Evolutionary conservation across 176 grass and related monocot species (phyloP).

Genomic region (Otatea glauca): DNA sequence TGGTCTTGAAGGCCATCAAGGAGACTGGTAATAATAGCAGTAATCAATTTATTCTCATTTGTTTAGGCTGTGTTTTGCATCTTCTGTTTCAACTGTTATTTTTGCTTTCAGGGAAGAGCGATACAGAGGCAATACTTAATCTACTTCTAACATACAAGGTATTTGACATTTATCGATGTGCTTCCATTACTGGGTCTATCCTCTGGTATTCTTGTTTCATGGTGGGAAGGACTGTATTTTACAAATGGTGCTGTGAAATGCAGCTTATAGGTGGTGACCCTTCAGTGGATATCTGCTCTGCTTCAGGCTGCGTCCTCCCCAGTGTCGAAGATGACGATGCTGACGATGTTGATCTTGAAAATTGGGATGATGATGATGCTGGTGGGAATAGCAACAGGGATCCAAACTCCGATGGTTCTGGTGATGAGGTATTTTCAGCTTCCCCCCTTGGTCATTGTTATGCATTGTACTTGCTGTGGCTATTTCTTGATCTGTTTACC

Average conservation of each 20-base stretch:
- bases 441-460: slow-evolving; percentile 1
- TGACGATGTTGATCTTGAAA: slow-evolving; percentile 39
- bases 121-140: slow-evolving; percentile 71
- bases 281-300: slow-evolving; percentile 34
- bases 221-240: slow-evolving; percentile 8
- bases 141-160: slow-evolving; percentile 81
- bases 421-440: slow-evolving; percentile 58
- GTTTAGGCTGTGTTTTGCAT: slow-evolving; percentile 22
- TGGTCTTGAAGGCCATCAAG: slow-evolving; percentile 56
- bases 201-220: slow-evolving; percentile 4
- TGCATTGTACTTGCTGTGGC: neutral
- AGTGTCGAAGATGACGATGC: slow-evolving; percentile 25
- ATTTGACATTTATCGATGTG: neutral
- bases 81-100: slow-evolving; percentile 11
- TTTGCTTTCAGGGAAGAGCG: slow-evolving; percentile 60
- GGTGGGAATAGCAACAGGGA: slow-evolving; percentile 8
- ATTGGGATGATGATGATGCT: slow-evolving; percentile 56
- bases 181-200: slow-evolving; percentile 28
- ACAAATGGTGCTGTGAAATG: slow-evolving; percentile 28
- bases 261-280: slow-evolving; percentile 60
- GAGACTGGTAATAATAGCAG: slow-evolving; percentile 50
- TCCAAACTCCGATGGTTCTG: slow-evolving; percentile 51
- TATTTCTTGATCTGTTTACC: slow-evolving; percentile 8
- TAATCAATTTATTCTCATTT: slow-evolving; percentile 39
- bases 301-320: slow-evolving; percentile 21